A percentile compares a stretch with the other conserved stretches of the same genome.
These are phyloP conservation scores for Gentiana straminea DNA, from an alignment of 257 asterid species.

Conservation along the genomic window DNA sequence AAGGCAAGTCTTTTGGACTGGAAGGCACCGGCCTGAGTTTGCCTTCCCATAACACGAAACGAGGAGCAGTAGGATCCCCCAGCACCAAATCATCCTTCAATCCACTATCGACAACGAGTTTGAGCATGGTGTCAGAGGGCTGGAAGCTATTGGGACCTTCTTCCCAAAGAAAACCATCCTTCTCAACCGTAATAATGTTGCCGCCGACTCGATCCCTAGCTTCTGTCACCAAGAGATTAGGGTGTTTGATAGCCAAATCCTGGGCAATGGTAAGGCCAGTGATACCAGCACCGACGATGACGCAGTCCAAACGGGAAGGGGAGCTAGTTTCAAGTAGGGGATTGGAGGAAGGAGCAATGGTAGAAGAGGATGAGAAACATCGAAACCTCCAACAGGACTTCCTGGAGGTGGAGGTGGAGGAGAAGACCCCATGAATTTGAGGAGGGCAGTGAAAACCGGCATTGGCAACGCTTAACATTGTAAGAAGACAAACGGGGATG, in stretches of 20 bases:
- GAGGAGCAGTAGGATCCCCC: conserved; percentile 93
- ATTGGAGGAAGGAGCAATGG: conserved; percentile 29
- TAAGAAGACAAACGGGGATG: too few relatives aligned
- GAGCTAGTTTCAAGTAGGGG: conserved; percentile 10
- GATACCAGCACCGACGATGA: conserved; percentile 84
- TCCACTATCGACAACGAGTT: conserved; percentile 79
- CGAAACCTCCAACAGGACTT: conserved; percentile 6
- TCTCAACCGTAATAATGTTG: conserved; percentile 72
- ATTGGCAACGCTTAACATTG: too few relatives aligned
- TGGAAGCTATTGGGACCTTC: conserved; percentile 99
- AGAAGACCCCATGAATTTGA: neutral
- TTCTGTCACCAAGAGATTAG: conserved; percentile 67
- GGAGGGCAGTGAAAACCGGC: too few relatives aligned
- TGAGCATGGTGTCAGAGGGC: conserved; percentile 88
- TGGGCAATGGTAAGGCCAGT: conserved; percentile 88
- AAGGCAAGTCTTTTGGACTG: conserved; percentile 58
- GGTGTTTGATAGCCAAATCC: conserved; percentile 54
- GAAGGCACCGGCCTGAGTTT: conserved; percentile 91
- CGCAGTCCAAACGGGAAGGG: conserved; percentile 50
- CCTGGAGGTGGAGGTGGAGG: neutral
- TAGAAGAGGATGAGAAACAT: conserved; percentile 13
- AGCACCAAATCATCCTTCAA: conserved; percentile 79
- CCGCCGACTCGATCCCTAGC: conserved; percentile 91
- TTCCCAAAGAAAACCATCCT: conserved; percentile 94
- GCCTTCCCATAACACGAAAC: conserved; percentile 82